Evolutionary conservation across 306 rosid genomes (phyloP), one percentile per base, ranked within the genome.

Genomic region (Leucaena leucocephala): DNA sequence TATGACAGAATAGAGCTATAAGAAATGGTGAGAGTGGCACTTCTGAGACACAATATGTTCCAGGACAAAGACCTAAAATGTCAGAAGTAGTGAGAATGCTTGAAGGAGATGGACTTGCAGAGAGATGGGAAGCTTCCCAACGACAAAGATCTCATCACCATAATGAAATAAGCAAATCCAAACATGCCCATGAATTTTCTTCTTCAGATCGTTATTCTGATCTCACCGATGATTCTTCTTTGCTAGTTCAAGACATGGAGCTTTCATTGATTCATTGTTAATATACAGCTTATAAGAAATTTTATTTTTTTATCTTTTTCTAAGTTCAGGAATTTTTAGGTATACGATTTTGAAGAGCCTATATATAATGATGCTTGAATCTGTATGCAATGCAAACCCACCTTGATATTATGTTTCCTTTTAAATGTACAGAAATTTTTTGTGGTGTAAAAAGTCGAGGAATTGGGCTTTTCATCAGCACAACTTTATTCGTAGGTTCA

Each of bases 201-300:
- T 86, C 77, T 45, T 86, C 89, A 74, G 89, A 86, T 86, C 80
- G 89, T n/a, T 86, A 80, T 75, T 94, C 97, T 14, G 98, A 94
- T 83, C 95, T 92, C 63, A 94, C 97, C 5, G 98, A 94, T 46
- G 98, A 94, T 69, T 94, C 98, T 72, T 85, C 94, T 7, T 78
- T 94, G 74, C 80, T 94, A 54, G 98, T 92, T 35, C 97, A 94
- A 85, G 98, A 97, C 78, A 94, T 94, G 97, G 98, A 94, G 77
- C 97, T 94, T 64, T 94, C 98, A 14, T 71, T 94, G 91, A 91
- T 14, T 22, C 3, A 13, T 22, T n/a, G 62, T 55, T 8, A 45
- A 35, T 36, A 17, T 61, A 36, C 67, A 76, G 1, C 42, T 43
- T 48, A 45, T 17, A 55, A 15, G 58, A 14, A 50, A 16, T 50